phyloP scores from a whole-genome alignment of 2,329 filamentous ascomycete genomes.

The Aplosporella prunicola region DNA sequence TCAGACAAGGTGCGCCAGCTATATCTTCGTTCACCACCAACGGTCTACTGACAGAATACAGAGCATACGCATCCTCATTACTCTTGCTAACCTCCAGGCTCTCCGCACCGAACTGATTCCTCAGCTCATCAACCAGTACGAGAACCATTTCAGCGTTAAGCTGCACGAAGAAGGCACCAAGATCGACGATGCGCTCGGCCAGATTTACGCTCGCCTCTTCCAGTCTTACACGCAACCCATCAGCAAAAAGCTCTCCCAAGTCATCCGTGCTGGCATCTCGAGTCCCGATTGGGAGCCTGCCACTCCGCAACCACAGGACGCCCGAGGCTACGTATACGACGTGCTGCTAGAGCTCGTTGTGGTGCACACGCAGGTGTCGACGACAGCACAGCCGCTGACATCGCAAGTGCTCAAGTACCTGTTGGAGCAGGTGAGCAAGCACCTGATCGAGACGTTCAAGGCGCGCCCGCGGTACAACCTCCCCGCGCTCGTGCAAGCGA shows the following conservation, averaged over 20 bases:
- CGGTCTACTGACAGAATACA: conserved; percentile 29
- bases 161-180: conserved; percentile 89
- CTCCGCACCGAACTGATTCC: conserved; percentile 77
- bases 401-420: conserved; percentile 75
- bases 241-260: conserved; percentile 41
- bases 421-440: conserved; percentile 68
- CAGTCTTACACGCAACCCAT: conserved; percentile 80
- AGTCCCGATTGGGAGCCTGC: conserved; percentile 61
- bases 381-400: conserved; percentile 59
- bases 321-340: conserved; percentile 82
- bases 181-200: conserved; percentile 77
- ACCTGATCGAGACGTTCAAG: conserved; percentile 75
- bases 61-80: conserved; percentile 89
- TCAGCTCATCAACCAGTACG: conserved; percentile 82
- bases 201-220: conserved; percentile 88
- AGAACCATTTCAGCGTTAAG: conserved; percentile 87
- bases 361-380: conserved; percentile 65
- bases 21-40: background rate
- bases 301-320: conserved; percentile 54
- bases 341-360: conserved; percentile 77
- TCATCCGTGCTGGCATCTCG: conserved; percentile 62
- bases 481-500: conserved; percentile 86
- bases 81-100: conserved; percentile 80
- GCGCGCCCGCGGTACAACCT: conserved; percentile 59
- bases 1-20: conserved; percentile 23